phyloP scores from a whole-genome alignment of 495 filamentous ascomycete genomes.

The Neurospora pannonica region DNA sequence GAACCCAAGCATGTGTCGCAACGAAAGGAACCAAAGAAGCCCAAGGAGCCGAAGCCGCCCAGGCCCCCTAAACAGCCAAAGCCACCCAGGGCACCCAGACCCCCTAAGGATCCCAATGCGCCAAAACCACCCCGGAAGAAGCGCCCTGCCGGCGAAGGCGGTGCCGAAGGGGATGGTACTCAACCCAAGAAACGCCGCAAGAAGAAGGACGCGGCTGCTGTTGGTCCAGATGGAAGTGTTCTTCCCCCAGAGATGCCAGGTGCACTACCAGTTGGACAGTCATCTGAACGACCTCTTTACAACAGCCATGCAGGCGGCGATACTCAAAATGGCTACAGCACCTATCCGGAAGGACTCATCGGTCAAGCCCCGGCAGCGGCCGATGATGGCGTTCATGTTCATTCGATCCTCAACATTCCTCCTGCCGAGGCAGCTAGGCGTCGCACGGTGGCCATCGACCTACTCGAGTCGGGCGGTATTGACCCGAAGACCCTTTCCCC shows the following conservation, averaged over 20 bases:
- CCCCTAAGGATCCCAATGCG: not conserved
- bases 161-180: not conserved
- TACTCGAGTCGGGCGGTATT: conserved; percentile 24
- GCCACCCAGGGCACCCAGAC: conserved; percentile 14
- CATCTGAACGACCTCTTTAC: conserved; percentile 8
- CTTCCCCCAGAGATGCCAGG: conserved; percentile 20
- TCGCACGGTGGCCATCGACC: conserved; percentile 28
- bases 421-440: conserved; percentile 34
- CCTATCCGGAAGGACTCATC: conserved; percentile 12
- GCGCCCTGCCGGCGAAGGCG: conserved; percentile 16
- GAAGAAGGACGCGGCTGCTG: conserved; percentile 17
- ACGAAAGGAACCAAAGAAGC: conserved; percentile 46
- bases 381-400: conserved; percentile 2
- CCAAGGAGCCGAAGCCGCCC: conserved; percentile 31
- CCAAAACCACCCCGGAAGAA: conserved; percentile 52
- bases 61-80: conserved; percentile 52
- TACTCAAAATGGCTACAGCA: conserved; percentile 3
- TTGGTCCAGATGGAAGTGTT: not conserved
- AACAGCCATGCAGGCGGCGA: conserved; percentile 4
- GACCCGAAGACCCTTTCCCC: conserved; percentile 32
- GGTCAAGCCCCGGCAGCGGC: not conserved
- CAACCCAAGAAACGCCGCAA: conserved; percentile 20
- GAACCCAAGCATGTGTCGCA: conserved; percentile 40
- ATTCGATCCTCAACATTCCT: conserved; percentile 29
- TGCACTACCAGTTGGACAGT: conserved; percentile 13